phyloP scores from a whole-genome alignment of 768 basidiomycete species.

The Leucocoprinus leucothites region DNA sequence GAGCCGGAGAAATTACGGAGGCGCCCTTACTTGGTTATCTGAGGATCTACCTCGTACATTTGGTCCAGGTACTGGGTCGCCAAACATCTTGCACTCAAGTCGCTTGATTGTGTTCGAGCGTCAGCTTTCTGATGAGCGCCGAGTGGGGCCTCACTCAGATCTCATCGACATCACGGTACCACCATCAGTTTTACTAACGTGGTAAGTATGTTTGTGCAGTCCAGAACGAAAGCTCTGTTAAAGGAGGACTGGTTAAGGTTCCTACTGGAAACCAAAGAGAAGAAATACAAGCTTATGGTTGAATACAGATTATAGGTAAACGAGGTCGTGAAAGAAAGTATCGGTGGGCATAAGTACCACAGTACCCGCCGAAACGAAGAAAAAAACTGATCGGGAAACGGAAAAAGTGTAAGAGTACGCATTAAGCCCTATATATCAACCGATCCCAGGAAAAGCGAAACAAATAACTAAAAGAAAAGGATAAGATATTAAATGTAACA shows the following conservation, averaged over 20 bases:
- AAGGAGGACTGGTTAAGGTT: background rate
- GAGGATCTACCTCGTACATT: too few relatives aligned
- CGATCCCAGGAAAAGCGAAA: background rate
- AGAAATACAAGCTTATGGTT: background rate
- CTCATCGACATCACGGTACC: too few relatives aligned
- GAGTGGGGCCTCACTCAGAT: too few relatives aligned
- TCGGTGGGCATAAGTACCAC: slow-evolving; percentile 14
- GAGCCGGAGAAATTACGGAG: too few relatives aligned
- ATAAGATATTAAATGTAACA: slow-evolving; percentile 6
- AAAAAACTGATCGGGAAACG: slow-evolving; percentile 13
- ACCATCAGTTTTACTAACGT: too few relatives aligned
- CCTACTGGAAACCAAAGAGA: background rate
- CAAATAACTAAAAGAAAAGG: slow-evolving; percentile 6
- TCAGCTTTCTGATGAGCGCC: too few relatives aligned
- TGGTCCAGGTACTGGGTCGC: too few relatives aligned
- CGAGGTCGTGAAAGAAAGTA: slow-evolving; percentile 14
- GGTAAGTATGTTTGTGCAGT: too few relatives aligned
- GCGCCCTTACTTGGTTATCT: too few relatives aligned
- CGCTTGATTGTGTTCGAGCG: too few relatives aligned
- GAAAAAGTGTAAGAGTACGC: slow-evolving; percentile 9
- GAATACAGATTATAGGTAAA: slow-evolving; percentile 9
- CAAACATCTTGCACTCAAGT: too few relatives aligned
- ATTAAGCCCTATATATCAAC: slow-evolving; percentile 7
- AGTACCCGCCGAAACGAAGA: slow-evolving; percentile 16
- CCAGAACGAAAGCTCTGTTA: slow-evolving; percentile 10